Evolutionary conservation across 2,329 filamentous ascomycete species (phyloP).

Genomic region (Calonectria pseudoreteaudii): DNA sequence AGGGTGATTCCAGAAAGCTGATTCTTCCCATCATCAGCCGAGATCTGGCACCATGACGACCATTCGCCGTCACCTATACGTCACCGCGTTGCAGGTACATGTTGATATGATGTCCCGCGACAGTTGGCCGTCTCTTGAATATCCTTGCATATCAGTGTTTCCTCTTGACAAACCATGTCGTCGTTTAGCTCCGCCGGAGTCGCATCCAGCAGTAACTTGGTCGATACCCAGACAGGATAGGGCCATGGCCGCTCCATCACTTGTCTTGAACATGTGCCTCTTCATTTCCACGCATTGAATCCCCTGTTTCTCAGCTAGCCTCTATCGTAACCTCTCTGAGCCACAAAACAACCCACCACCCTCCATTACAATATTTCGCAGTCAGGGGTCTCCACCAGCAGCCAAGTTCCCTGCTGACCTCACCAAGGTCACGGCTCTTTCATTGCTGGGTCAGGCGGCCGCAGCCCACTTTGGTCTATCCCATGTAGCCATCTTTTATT

Average conservation of each 20-base stretch:
- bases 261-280: constrained; percentile 4
- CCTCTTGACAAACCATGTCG: neutral
- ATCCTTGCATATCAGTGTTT: neutral
- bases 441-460: constrained; percentile 30
- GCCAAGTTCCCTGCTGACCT: constrained; percentile 40
- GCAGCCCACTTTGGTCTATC: constrained; percentile 19
- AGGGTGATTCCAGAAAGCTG: neutral
- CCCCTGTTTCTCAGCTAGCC: neutral
- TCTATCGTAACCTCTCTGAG: constrained; percentile 14
- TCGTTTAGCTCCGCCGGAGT: neutral
- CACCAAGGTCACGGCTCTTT: constrained; percentile 37
- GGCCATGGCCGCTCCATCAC: neutral
- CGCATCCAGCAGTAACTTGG: neutral
- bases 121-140: neutral
- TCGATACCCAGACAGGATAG: neutral
- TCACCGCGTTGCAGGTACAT: constrained; percentile 14
- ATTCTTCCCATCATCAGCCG: neutral
- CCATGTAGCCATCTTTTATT: neutral
- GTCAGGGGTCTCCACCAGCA: constrained; percentile 25
- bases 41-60: neutral
- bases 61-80: constrained; percentile 31
- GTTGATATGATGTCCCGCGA: neutral
- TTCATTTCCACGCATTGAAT: constrained; percentile 2
- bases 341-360: constrained; percentile 18
- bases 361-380: constrained; percentile 19